Evolutionary conservation across 805 yeast species (phyloP), one percentile per base, ranked within the genome.

Genomic region (Candida yuanshanica): DNA sequence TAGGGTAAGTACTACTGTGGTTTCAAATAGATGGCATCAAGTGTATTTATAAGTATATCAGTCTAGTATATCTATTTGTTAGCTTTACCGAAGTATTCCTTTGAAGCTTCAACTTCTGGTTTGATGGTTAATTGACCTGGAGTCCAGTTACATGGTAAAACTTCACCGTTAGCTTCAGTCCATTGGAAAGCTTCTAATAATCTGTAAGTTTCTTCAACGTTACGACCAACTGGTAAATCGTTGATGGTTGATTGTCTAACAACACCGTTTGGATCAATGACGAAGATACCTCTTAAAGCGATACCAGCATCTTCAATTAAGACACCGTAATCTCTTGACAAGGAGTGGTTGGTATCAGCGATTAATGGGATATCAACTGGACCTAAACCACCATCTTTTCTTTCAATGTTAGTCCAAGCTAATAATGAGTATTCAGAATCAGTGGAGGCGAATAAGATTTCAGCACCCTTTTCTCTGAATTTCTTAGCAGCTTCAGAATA

Each of bases 141-240:
- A 44, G 82, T 79, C 99, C 99, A 91, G 95, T 91, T 93, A 66
- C 98, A 97, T 62, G 99, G 99, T 76, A 97, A 90, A 55, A 91
- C 99, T 75, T 95, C 96, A 74, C 99, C 99, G 81, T 93, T 76
- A 77, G 87, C 85, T 70, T 90, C 98, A 60, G 96, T 86, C 90
- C 95, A 93, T 77, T 91, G 96, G 96, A 93, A 93, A 58, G 97
- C 99, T 68, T 93, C 98, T 51, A 93, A 79, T 65, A 93, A 80
- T 83, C 99, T 90, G 65, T 88, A 77, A 54, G 97, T 84, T 80
- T 93, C 99, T 54, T 90, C 97, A 56, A 93, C 99, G 63, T 86
- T 84, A 79, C 99, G 89, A 69, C 99, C 99, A 56, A 93, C 99
- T 68, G 99, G 96, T 68, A 91, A 83, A 71, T 93, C 98, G 79